phyloP scores from a whole-genome alignment of 805 yeast species.

The Candida adriatica region DNA sequence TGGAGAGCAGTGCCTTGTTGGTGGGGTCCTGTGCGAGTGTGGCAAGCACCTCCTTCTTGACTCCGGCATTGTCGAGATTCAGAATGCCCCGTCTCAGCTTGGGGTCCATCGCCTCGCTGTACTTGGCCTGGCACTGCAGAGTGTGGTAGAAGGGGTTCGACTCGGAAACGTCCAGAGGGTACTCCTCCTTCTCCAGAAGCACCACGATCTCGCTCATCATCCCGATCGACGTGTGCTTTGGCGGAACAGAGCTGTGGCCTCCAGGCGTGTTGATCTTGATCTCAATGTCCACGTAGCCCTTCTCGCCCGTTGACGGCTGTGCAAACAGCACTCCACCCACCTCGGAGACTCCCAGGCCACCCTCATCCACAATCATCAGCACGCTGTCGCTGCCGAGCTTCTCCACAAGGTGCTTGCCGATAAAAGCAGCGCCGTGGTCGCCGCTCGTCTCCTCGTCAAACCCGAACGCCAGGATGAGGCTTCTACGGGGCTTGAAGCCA shows the following conservation, averaged over 20 bases:
- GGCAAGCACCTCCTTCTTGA: slow-evolving; percentile 29
- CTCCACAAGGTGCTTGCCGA: slow-evolving; percentile 40
- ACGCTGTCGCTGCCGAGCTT: slow-evolving; percentile 56
- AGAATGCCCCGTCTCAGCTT: slow-evolving; percentile 25
- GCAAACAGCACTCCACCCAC: slow-evolving; percentile 35
- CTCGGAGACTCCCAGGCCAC: slow-evolving; percentile 29
- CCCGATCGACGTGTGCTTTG: slow-evolving; percentile 51
- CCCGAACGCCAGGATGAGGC: slow-evolving; percentile 61
- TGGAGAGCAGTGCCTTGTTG: slow-evolving; percentile 12
- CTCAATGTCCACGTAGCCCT: slow-evolving; percentile 49
- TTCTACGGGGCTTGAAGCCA: slow-evolving; percentile 54
- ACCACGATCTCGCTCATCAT: slow-evolving; percentile 35
- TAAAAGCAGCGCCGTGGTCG: slow-evolving; percentile 41
- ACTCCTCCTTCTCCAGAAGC: slow-evolving; percentile 40
- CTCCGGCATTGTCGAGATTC: slow-evolving; percentile 20
- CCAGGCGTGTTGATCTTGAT: slow-evolving; percentile 55
- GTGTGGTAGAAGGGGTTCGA: slow-evolving; percentile 54
- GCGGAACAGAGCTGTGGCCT: slow-evolving; percentile 76
- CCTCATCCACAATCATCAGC: slow-evolving; percentile 67
- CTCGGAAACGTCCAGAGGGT: slow-evolving; percentile 22
- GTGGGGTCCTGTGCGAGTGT: slow-evolving; percentile 11
- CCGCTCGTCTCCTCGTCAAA: slow-evolving; percentile 62
- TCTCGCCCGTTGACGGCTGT: slow-evolving; percentile 52
- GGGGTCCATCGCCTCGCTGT: slow-evolving; percentile 24
- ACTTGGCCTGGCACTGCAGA: slow-evolving; percentile 53